Evolutionary conservation across 2,329 filamentous ascomycete species (phyloP), one percentile per base, ranked within the genome.

Genomic region (Aspergillus latus): DNA sequence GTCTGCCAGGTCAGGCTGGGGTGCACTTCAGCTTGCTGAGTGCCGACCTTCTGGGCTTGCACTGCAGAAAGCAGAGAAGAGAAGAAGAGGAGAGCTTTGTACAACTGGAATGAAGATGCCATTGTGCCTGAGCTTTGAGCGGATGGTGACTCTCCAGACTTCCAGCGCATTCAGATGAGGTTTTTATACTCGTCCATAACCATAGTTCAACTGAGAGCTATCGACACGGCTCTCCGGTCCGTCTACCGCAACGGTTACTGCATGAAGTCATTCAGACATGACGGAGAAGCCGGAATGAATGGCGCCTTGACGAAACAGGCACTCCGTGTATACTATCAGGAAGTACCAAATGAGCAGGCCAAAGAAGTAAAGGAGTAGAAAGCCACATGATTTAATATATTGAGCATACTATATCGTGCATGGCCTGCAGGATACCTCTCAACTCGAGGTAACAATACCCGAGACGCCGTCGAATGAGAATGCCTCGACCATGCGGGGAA

Each of bases 1-100:
- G 72, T 76, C 59, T 78, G 74, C 78, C 80, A 83, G 54, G 67
- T 74, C 64, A 85, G 69, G 26, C 72, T 56, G 8, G 83, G 83
- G 66, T 84, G 82, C 37, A 52, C 54, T 47, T 66, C 64, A 7
- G 64, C 44, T 9, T 58, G 55, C 43, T 51, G 52, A 16, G 64
- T 66, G 32, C 64, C 64, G 29, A 65, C 61, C 54, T 66, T 51
- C 54, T 66, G 64, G 13, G 59, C 61, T 45, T 64, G 60, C 26
- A 49, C 56, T 16, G 56, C 48, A 11, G 51, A 52, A 29, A 56
- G 51, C 26, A 59, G 43, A n/a, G 50, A 59, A 54, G 54, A 43
- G 11, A 62, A 39, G 39, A 64, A 53, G 40, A 65, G 57, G 29
- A 54, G 53, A 16, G 52, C 42, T 43, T 61, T 61, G 50, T 59